phyloP scores from a whole-genome alignment of 2,329 filamentous ascomycete species.

The Botrytis deweyae region DNA sequence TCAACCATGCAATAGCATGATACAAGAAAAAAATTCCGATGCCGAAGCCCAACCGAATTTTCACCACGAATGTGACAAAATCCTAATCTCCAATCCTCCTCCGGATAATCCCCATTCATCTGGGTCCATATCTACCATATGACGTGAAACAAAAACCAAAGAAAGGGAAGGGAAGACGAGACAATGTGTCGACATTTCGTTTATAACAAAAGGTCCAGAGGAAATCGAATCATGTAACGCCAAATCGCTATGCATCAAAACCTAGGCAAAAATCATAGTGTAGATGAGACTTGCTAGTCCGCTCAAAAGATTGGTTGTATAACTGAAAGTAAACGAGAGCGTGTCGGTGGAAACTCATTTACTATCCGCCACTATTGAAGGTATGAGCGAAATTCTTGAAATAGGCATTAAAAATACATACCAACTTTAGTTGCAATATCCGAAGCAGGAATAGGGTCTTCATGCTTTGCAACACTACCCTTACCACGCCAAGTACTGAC shows the following conservation, averaged over 20 bases:
- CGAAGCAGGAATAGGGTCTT: slow-evolving; percentile 42
- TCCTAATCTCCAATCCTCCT: neutral
- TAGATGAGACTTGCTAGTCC: slow-evolving; percentile 2
- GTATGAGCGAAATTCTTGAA: neutral
- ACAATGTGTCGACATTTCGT: neutral
- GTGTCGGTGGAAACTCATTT: neutral
- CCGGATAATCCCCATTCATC: neutral
- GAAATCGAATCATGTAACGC: slow-evolving; percentile 8
- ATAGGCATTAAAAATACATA: neutral
- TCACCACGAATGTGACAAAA: neutral
- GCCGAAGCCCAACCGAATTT: neutral
- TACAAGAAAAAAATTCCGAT: slow-evolving; percentile 4
- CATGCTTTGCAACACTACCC: slow-evolving; percentile 87
- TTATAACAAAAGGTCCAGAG: neutral
- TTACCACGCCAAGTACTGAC: slow-evolving; percentile 97
- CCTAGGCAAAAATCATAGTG: slow-evolving; percentile 6
- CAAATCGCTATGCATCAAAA: slow-evolving; percentile 19
- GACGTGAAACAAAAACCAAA: neutral
- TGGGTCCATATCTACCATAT: slow-evolving; percentile 4
- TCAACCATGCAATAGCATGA: slow-evolving; percentile 3
- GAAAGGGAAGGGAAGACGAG: neutral
- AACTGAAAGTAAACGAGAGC: slow-evolving; percentile 1
- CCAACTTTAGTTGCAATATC: slow-evolving; percentile 17
- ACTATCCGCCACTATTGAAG: neutral
- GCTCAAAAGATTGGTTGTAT: neutral